A percentile compares a stretch with the other conserved stretches of the same genome.
Conservation (phyloP, 176 grass and related monocot species). For the Hsuehochloa calcarea region DNA sequence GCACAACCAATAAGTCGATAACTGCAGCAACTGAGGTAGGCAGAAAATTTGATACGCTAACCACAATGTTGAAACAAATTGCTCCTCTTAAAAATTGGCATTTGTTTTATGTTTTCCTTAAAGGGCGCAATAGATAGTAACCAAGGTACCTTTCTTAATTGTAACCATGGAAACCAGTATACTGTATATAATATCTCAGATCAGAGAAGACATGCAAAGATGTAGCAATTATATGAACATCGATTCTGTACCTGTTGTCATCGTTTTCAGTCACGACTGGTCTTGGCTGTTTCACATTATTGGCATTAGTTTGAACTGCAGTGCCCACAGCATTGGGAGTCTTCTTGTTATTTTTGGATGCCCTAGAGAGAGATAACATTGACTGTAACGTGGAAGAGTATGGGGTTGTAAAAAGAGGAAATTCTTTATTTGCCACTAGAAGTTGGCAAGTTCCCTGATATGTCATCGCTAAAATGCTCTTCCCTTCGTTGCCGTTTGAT, state of each 20-base stretch:
- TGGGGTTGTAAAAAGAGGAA: neutral
- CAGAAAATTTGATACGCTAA: neutral
- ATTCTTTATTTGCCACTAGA: too few species aligned
- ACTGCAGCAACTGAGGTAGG: neutral
- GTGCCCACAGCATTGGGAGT: constrained; percentile 27
- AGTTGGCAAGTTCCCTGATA: too few species aligned
- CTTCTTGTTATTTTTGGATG: constrained; percentile 62
- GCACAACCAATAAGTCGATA: neutral
- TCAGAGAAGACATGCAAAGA: constrained; percentile 24
- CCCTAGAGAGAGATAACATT: constrained; percentile 47
- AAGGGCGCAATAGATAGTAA: constrained; percentile 2
- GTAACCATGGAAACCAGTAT: neutral
- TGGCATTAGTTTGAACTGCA: constrained; percentile 32
- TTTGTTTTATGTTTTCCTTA: neutral
- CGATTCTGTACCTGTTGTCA: constrained; percentile 60
- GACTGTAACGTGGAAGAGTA: neutral
- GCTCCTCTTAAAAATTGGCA: neutral
- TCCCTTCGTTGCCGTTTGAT: too few species aligned
- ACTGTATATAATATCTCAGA: neutral
- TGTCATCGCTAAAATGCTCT: too few species aligned
- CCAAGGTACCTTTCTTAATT: neutral
- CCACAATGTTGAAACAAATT: neutral
- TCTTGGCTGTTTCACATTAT: constrained; percentile 52
- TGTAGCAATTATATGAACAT: constrained; percentile 11
- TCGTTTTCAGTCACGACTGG: constrained; percentile 48